Conservation (phyloP, 805 yeast species). For the Myxozyma melibiosi region DNA sequence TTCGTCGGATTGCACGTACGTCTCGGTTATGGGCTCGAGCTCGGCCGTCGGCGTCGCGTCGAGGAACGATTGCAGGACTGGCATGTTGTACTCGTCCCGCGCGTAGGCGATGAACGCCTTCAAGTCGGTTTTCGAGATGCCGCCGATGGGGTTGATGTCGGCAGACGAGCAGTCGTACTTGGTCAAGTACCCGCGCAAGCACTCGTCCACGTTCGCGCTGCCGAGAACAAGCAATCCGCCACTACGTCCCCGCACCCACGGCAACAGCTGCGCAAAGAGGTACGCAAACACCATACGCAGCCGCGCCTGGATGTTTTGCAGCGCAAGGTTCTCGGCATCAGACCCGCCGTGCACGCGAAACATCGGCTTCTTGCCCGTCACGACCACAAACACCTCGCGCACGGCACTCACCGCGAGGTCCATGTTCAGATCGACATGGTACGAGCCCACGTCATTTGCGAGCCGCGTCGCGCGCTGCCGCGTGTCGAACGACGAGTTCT, state of each 20-base stretch:
- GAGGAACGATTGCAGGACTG: constrained; percentile 74
- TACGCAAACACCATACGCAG: constrained; percentile 93
- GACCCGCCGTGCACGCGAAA: constrained; percentile 94
- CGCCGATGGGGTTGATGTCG: constrained; percentile 98
- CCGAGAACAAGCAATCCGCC: constrained; percentile 91
- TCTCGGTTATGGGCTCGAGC: constrained; percentile 90
- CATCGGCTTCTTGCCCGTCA: constrained; percentile 87
- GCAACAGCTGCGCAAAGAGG: constrained; percentile 88
- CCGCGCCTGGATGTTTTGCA: constrained; percentile 96
- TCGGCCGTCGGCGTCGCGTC: constrained; percentile 98
- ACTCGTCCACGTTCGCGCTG: constrained; percentile 96
- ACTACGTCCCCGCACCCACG: constrained; percentile 80
- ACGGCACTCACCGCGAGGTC: constrained; percentile 78
- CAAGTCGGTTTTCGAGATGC: constrained; percentile 91
- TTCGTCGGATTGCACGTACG: constrained; percentile 94
- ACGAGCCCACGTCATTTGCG: constrained; percentile 76
- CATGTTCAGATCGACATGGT: constrained; percentile 91
- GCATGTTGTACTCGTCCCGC: constrained; percentile 64
- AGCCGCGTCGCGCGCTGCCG: constrained; percentile 77
- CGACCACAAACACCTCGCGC: constrained; percentile 74
- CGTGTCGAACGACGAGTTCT: constrained; percentile 87
- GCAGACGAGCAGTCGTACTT: constrained; percentile 98
- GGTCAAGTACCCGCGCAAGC: constrained; percentile 91
- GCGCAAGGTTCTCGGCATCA: constrained; percentile 84
- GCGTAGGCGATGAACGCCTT: constrained; percentile 86